Base-by-base conservation (phyloP, 1,284 basidiomycete species). In the Cerioporus squamosus region DNA sequence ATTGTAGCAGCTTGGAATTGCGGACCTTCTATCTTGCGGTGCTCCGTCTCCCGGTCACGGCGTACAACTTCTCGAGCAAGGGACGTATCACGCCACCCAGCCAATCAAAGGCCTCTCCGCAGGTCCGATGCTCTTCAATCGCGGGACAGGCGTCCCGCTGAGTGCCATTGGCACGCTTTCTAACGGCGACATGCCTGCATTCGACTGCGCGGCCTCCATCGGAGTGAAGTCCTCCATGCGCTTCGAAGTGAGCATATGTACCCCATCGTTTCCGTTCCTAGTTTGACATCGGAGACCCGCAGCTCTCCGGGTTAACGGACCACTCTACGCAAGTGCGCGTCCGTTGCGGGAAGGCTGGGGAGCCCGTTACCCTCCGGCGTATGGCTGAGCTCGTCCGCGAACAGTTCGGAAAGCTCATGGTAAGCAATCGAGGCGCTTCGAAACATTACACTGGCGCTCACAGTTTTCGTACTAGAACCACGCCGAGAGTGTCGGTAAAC, bases 191-290 rank as follows among this genome's bases (percentile, higher is more conserved):
- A 26, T 8, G 2, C 53, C 15, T 4, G 53, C 53, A 12, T 55
- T 55, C 47, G 38, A 33, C 18, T 9, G 18, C 10, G 20, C 9
- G 2, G 38, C 53, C 1, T 44, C 40, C n/a, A 42, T 55, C 31
- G 53, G 53, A 7, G 40, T 15, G 31, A 55, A 50, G 22, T 39
- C 47, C 9, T 49, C 47, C 17, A 26, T 55, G 26, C 53, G 47
- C 1, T 55, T 55, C 53, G 20, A 44, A 40, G 53, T 55, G 17
- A 10, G 53, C 24, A 15, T 5, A 14, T 18, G 6, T 17, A 5
- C 22, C 5, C 9, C 4, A 3, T 22, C 44, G 44, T 10, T 12
- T 10, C 12, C 14, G 20, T 24, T 29, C 14, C 23, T 26, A 20
- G 26, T 12, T 29, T 29, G 26, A 29, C 26, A 9, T 9, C 26